A percentile compares a stretch with the other conserved stretches of the same genome.
These are phyloP conservation scores for Purshia tridentata DNA, from an alignment of 306 rosid species.

Conservation along the genomic window DNA sequence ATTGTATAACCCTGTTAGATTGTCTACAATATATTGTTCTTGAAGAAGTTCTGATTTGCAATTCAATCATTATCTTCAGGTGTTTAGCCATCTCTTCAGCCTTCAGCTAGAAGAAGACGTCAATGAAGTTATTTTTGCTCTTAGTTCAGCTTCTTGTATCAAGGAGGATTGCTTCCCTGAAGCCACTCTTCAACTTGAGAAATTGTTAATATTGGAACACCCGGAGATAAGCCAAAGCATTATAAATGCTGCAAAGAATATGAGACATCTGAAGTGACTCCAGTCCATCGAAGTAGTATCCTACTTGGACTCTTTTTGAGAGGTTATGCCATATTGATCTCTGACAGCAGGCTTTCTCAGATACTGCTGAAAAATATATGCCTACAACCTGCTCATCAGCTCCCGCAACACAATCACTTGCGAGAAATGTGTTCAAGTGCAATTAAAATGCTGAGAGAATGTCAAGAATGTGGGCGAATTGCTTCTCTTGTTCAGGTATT, in stretches of 20 bases:
- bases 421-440: background rate
- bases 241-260: constrained; percentile 52
- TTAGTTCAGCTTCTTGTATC: constrained; percentile 52
- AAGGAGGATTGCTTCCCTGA: constrained; percentile 49
- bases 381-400: background rate
- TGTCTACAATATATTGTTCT: too few relatives aligned
- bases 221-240: constrained; percentile 68
- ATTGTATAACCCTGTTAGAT: too few relatives aligned
- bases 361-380: background rate
- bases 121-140: constrained; percentile 83
- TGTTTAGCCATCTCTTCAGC: constrained; percentile 66
- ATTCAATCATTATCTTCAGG: constrained; percentile 47
- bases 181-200: constrained; percentile 64
- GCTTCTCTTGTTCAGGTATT: background rate
- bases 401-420: background rate
- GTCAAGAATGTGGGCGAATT: background rate
- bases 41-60: background rate
- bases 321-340: background rate
- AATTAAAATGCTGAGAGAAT: background rate
- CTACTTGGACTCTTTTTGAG: background rate
- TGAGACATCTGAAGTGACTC: constrained; percentile 55
- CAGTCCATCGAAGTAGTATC: background rate
- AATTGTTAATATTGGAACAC: constrained; percentile 62
- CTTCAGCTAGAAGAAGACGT: constrained; percentile 89
- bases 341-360: background rate